Percentiles rank a stretch among this genome's conserved stretches.
Conservation (phyloP, 169 alveolate genomes). For the Babesia bigemina region DNA sequence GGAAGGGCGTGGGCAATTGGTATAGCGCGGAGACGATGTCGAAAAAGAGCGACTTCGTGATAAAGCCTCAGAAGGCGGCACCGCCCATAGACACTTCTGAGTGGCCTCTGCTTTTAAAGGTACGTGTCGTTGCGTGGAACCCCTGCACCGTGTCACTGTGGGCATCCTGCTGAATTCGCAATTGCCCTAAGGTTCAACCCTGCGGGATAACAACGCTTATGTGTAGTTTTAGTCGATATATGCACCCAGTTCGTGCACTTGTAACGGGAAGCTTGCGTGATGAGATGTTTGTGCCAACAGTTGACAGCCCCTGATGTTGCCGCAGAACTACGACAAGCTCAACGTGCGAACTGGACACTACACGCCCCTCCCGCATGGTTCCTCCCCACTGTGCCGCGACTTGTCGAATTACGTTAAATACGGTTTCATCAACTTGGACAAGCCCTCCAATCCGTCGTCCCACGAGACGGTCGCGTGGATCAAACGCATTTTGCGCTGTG, state of each 20-base stretch:
- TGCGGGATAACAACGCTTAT: neutral
- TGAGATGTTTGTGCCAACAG: neutral
- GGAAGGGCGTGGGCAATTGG: slow-evolving; percentile 4
- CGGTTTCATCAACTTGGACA: slow-evolving; percentile 98
- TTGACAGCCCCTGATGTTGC: slow-evolving; percentile 1
- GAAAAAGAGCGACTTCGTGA: slow-evolving; percentile 36
- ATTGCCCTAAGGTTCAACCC: neutral
- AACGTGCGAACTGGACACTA: slow-evolving; percentile 97
- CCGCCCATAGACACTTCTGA: slow-evolving; percentile 92
- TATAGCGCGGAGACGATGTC: neutral
- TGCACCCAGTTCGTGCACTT: too few relatives aligned
- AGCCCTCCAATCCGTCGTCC: slow-evolving; percentile 99
- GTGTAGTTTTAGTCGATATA: neutral
- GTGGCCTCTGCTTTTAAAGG: slow-evolving; percentile 95
- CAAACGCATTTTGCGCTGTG: slow-evolving; percentile 96
- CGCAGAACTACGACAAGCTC: slow-evolving; percentile 93
- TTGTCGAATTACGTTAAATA: slow-evolving; percentile 92
- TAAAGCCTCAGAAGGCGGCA: slow-evolving; percentile 61
- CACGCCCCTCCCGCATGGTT: slow-evolving; percentile 99
- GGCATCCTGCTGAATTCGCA: neutral
- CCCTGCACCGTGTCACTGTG: slow-evolving; percentile 6
- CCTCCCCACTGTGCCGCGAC: slow-evolving; percentile 96
- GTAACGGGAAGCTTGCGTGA: too few relatives aligned
- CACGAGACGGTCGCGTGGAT: slow-evolving; percentile 99
- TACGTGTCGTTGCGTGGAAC: slow-evolving; percentile 9